Percentiles rank a stretch among this genome's conserved stretches.
Conservation (phyloP, 2,329 filamentous ascomycete species). For the Dactylellina leptospora region DNA sequence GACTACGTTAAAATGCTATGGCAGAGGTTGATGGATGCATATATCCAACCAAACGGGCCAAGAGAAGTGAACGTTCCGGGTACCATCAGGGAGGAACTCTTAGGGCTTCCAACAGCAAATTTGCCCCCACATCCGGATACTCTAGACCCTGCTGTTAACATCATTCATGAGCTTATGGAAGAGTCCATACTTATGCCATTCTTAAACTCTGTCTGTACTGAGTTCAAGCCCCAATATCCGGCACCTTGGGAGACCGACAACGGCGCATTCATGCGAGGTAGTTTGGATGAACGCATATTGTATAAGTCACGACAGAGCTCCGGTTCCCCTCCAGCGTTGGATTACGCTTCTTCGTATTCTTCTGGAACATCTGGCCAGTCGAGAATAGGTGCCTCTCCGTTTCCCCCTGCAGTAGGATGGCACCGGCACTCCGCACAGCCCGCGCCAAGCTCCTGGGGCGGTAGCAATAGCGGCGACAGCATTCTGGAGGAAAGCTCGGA, state of each 20-base stretch:
- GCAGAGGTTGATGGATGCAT: constrained; percentile 86
- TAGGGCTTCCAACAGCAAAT: constrained; percentile 69
- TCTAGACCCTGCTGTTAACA: constrained; percentile 81
- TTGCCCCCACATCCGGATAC: constrained; percentile 76
- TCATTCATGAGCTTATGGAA: constrained; percentile 96
- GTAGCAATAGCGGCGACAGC: constrained; percentile 56
- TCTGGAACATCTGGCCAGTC: constrained; percentile 53
- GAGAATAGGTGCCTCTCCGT: constrained; percentile 55
- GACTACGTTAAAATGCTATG: constrained; percentile 82
- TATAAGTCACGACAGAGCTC: constrained; percentile 54
- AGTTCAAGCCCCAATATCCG: constrained; percentile 62
- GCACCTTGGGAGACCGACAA: constrained; percentile 60
- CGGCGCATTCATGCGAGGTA: constrained; percentile 57
- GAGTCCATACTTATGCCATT: constrained; percentile 94
- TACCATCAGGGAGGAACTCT: constrained; percentile 80
- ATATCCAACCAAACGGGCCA: constrained; percentile 84
- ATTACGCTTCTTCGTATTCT: constrained; percentile 57
- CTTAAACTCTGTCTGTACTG: constrained; percentile 69
- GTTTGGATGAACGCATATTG: constrained; percentile 53
- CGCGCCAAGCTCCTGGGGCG: constrained; percentile 54
- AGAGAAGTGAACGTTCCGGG: constrained; percentile 91
- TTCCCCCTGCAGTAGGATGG: constrained; percentile 57
- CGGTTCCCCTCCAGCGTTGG: constrained; percentile 56
- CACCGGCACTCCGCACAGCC: constrained; percentile 54
- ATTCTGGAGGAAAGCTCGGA: constrained; percentile 63